A percentile compares a stretch with the other conserved stretches of the same genome.
Evolutionary conservation across 2,329 filamentous ascomycete genomes (phyloP).

Genomic region (Apiospora saccharicola): DNA sequence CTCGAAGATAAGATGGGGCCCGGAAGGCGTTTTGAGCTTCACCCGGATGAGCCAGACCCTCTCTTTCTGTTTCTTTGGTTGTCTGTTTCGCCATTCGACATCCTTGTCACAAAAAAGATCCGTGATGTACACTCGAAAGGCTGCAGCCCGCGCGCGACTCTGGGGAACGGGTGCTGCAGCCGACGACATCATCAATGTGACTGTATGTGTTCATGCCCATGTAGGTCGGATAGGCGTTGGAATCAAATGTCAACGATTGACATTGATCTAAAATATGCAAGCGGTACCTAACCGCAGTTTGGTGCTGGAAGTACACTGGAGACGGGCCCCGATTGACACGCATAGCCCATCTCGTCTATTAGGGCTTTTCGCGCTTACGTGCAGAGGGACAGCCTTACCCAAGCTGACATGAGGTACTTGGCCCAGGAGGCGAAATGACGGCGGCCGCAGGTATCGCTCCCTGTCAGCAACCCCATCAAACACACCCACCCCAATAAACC

Average conservation of each 20-base stretch:
- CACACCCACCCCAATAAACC: conserved; percentile 1
- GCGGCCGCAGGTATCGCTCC: background rate
- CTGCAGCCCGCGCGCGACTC: background rate
- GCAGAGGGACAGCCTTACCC: conserved; percentile 8
- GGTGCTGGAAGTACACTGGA: background rate
- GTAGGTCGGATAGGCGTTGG: background rate
- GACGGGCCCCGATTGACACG: background rate
- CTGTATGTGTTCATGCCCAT: conserved; percentile 17
- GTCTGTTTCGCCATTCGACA: conserved; percentile 16
- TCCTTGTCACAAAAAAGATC: background rate
- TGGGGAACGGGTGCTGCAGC: background rate
- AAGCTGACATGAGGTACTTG: conserved; percentile 15
- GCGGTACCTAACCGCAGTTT: background rate
- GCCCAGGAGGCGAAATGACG: background rate
- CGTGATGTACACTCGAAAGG: background rate
- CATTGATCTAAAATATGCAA: background rate
- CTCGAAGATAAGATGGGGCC: conserved; percentile 11
- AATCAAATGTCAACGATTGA: background rate
- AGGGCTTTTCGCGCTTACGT: conserved; percentile 12
- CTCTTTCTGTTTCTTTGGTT: conserved; percentile 12
- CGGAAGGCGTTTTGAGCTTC: conserved; percentile 7
- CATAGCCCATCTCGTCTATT: background rate
- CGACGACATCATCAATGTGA: conserved; percentile 21
- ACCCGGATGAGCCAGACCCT: conserved; percentile 14
- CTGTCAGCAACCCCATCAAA: background rate